Base-by-base conservation (phyloP, 768 basidiomycete genomes). In the Calocybe gangraenosa region DNA sequence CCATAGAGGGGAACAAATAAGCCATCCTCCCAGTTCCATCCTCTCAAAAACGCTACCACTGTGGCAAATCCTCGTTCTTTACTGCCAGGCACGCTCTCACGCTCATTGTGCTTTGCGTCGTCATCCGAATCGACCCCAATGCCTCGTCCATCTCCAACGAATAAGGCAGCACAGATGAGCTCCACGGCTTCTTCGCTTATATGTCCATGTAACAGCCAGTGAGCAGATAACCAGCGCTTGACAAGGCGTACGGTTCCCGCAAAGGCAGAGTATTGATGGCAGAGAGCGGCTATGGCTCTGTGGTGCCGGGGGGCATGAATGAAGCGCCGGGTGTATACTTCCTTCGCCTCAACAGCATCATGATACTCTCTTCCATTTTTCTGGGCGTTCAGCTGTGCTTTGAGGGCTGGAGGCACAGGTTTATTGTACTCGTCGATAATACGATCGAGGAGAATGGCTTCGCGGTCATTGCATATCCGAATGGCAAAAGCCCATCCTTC, bases 201-300 rank as follows among this genome's bases (percentile, higher is more conserved):
- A 53, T 91, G 86, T 0, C 73, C 65, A 3, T 76, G 72, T 25
- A 98, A 75, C 46, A 96, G 74, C 85, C 88, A 91, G 59, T 99
- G 96, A 6, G 86, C 71, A 0, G 88, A 81, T 43, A 98, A 69
- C 96, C 96, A 99, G 34, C 95, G 78, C 67, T 97, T 95, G 40
- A 89, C 78, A 13, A 98, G 74, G 31, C 96, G 76, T 13, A 90
- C 87, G 0, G 94, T 92, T 7, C 86, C 81, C 2, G 91, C 75
- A 63, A 82, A 96, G 9, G 92, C 87, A 0, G 79, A 63, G 57
- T 80, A 85, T 37, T 79, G 81, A 62, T 97, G 92, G 40, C 81
- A 83, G 15, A 97, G 69, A 2, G 85, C 76, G 0, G 84, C 78
- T 37, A 97, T 71, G 0, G 87, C 87, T 0, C 86, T 75, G 58